Base-by-base conservation (phyloP, 768 basidiomycete genomes). In the Agrocybe praecox region DNA sequence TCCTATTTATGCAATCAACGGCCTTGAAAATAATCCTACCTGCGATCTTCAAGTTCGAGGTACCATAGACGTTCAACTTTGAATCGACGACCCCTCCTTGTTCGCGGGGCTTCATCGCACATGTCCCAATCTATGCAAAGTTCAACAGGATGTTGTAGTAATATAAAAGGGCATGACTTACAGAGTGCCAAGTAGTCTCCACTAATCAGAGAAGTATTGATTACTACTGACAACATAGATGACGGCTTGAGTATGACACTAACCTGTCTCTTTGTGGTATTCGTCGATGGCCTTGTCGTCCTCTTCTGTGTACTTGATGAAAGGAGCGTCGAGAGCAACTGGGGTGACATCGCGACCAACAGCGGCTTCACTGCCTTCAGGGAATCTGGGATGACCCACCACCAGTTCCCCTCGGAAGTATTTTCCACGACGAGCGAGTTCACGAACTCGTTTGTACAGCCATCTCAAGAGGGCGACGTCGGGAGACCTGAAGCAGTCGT, bases 371-470 rank as follows among this genome's bases (percentile, higher is more conserved):
- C 61, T 87, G 85, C 56, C 56, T 12, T 40, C 40, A 34, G 56
- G 58, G 51, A 63, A 63, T 34, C 44, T 47, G 19, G 62, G 62
- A 21, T 64, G 63, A 19, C 49, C 58, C 5, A 33, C 22, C 1
- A 19, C 53, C 2, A 62, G 50, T 12, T 73, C 74, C 0, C 77
- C 77, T 17, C 72, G 66, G 57, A 71, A 76, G 23, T 56, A 46
- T 3, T 66, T 59, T 77, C 84, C 81, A n/a, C 86, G 81, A 46
- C 86, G 77, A 2, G 71, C 71, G 9, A 81, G 53, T 67, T 88
- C 85, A 0, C 85, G 78, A 7, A 64, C 48, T 46, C 72, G 74
- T 58, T 87, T 88, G 65, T 86, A 87, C 1, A 60, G 72, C 74
- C 81, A 80, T 49, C 69, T 71, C 24, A 85, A 55, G 11, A 75